phyloP scores from a whole-genome alignment of 2,329 filamentous ascomycete genomes.

The Davidsoniella eucalypti region DNA sequence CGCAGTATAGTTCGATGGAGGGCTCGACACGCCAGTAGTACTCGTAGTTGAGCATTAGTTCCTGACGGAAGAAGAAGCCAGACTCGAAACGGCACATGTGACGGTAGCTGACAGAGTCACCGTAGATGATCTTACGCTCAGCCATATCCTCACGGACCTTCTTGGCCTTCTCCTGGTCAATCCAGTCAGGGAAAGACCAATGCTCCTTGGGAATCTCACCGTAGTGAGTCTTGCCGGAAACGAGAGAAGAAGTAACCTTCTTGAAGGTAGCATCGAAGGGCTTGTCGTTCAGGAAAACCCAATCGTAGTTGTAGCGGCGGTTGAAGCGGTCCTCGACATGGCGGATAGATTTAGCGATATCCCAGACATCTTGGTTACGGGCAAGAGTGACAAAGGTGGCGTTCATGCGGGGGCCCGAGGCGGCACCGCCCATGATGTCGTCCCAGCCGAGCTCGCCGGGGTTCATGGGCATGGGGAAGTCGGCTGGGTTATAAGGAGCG shows the following conservation, averaged over 20 bases:
- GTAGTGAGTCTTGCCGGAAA: conserved; percentile 87
- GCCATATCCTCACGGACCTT: conserved; percentile 90
- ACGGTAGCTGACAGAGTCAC: conserved; percentile 88
- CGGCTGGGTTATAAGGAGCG: conserved; percentile 22
- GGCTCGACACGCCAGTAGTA: conserved; percentile 99
- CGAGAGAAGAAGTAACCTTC: conserved; percentile 70
- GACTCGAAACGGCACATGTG: conserved; percentile 99
- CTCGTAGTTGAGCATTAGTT: conserved; percentile 87
- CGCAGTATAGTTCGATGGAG: conserved; percentile 89
- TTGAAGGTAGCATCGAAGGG: conserved; percentile 90
- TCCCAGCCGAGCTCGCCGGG: conserved; percentile 37
- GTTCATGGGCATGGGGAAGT: conserved; percentile 34
- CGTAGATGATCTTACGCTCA: conserved; percentile 91
- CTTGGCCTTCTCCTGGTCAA: conserved; percentile 84
- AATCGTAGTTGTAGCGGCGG: conserved; percentile 89
- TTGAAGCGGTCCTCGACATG: conserved; percentile 98
- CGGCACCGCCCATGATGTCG: conserved; percentile 31
- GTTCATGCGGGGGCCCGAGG: conserved; percentile 66
- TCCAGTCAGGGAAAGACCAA: conserved; percentile 93
- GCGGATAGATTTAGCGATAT: conserved; percentile 88
- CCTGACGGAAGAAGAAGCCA: conserved; percentile 96
- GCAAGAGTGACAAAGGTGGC: conserved; percentile 95
- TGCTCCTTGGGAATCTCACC: conserved; percentile 80
- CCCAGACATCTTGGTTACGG: conserved; percentile 87
- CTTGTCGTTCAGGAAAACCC: conserved; percentile 96